These are phyloP conservation scores for Kluyveromyces starmeri DNA, from an alignment of 805 yeast genomes.

Conservation along the genomic window DNA sequence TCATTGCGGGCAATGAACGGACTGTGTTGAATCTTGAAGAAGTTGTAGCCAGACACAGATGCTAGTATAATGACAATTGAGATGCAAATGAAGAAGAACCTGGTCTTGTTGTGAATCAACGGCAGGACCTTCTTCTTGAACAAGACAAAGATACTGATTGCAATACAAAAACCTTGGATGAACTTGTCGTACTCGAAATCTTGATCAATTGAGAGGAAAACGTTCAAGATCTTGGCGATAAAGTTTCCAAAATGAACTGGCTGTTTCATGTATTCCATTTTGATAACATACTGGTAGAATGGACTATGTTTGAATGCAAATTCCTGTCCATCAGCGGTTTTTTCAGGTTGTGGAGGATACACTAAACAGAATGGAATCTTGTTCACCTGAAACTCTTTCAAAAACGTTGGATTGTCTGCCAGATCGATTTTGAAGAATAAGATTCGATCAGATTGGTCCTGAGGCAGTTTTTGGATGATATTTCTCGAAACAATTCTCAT, in stretches of 20 bases:
- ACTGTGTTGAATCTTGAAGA: slow-evolving; percentile 47
- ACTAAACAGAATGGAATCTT: slow-evolving; percentile 64
- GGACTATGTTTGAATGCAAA: slow-evolving; percentile 24
- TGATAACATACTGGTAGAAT: slow-evolving; percentile 31
- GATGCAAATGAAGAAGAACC: slow-evolving; percentile 27
- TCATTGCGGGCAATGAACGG: slow-evolving; percentile 53
- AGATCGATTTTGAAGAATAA: slow-evolving; percentile 47
- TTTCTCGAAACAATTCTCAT: slow-evolving; percentile 35
- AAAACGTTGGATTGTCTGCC: slow-evolving; percentile 33
- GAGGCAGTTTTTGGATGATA: slow-evolving; percentile 37
- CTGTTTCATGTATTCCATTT: slow-evolving; percentile 28
- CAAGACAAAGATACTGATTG: slow-evolving; percentile 37
- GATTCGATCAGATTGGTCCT: slow-evolving; percentile 28
- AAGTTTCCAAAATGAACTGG: slow-evolving; percentile 45
- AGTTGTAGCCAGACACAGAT: slow-evolving; percentile 56
- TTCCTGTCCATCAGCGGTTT: slow-evolving; percentile 17
- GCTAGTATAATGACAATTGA: slow-evolving; percentile 34
- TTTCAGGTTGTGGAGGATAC: slow-evolving; percentile 40
- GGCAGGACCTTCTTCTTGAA: slow-evolving; percentile 41
- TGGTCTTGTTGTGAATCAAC: slow-evolving; percentile 18
- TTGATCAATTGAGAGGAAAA: slow-evolving; percentile 36
- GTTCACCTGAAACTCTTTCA: slow-evolving; percentile 34
- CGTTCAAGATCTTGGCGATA: slow-evolving; percentile 38
- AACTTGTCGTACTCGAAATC: slow-evolving; percentile 38
- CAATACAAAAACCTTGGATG: slow-evolving; percentile 35